Evolutionary conservation across 1,284 basidiomycete genomes (phyloP), one percentile per base, ranked within the genome.

Genomic region (Cutaneotrichosporon dermatis): DNA sequence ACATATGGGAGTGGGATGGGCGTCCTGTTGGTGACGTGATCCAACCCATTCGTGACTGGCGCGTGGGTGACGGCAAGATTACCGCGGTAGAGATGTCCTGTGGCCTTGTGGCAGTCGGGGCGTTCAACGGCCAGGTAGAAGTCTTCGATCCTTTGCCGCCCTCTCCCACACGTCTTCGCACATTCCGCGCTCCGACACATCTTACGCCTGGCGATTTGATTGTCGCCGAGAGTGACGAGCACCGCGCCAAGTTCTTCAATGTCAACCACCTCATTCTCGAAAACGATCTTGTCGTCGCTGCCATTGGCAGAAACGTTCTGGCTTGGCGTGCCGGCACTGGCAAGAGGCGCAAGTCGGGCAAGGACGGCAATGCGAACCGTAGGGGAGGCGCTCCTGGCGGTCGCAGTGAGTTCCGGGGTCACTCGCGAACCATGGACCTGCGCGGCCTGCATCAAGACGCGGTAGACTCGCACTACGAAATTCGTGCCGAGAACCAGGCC

Each of bases 191-290:
- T n/a, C 66, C 70, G 13, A 57, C 64, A 13, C 69, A 67, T 50
- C 60, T 74, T 34, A 65, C 71, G 1, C 66, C 74, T 0, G 68
- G 66, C 25, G 73, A 76, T 49, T 55, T 62, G 6, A 56, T 65
- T 8, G 63, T 71, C 3, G 73, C 73, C 1, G 63, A 60, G 4
- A 63, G 63, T 6, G 68, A 70, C 37, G 66, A 70, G 35, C 62
- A 61, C 10, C 67, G 68, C 9, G 70, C 72, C 4, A 54, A 57
- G 46, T 66, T 60, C 39, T 70, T 71, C 57, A 74, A 69, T 13
- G 70, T 74, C 40, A 78, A 78, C 61, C 68, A 74, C 42, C 65
- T 78, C 37, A 65, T 76, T 9, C 61, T 78, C 16, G 75, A 76
- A 51, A 72, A 76, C 51, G 76, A 78, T 57, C 61, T 77, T 42